Percentiles rank a stretch among this genome's conserved stretches.
phyloP scores from a whole-genome alignment of 1,139 yeast genomes.

The Starmera stellimalicola region DNA sequence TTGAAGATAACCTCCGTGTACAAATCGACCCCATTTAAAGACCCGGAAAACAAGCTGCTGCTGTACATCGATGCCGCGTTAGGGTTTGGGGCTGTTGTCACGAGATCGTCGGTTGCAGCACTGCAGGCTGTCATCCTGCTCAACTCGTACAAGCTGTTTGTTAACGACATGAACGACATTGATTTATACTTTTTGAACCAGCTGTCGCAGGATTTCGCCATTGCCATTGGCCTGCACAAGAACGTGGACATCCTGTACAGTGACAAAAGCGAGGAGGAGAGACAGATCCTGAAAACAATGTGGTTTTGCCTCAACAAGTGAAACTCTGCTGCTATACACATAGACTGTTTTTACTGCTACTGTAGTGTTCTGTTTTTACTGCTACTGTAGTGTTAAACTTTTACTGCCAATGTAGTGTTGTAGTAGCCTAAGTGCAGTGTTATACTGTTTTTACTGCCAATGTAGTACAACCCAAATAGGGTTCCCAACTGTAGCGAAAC shows the following conservation, averaged over 20 bases:
- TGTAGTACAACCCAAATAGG: too few species aligned
- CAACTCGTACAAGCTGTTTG: constrained; percentile 11
- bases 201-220: constrained; percentile 13
- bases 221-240: constrained; percentile 14
- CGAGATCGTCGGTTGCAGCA: constrained; percentile 11
- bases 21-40: constrained; percentile 6
- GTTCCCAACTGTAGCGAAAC: too few species aligned
- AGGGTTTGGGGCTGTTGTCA: constrained; percentile 13
- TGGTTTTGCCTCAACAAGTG: constrained; percentile 4
- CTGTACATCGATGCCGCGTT: constrained; percentile 10
- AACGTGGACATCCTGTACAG: constrained; percentile 14
- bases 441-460: too few species aligned
- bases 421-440: too few species aligned
- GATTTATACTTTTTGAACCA: constrained; percentile 12
- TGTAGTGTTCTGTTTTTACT: too few species aligned
- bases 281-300: constrained; percentile 3
- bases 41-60: constrained; percentile 6
- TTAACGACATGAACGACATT: constrained; percentile 9
- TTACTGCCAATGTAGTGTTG: too few species aligned
- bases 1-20: constrained; percentile 12
- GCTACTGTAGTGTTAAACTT: too few species aligned
- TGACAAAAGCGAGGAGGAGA: constrained; percentile 4
- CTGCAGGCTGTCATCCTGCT: constrained; percentile 12
- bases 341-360: too few species aligned
- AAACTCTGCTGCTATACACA: too few species aligned